phyloP scores from a whole-genome alignment of 2,329 filamentous ascomycete species.

The Botryotinia globosa region DNA sequence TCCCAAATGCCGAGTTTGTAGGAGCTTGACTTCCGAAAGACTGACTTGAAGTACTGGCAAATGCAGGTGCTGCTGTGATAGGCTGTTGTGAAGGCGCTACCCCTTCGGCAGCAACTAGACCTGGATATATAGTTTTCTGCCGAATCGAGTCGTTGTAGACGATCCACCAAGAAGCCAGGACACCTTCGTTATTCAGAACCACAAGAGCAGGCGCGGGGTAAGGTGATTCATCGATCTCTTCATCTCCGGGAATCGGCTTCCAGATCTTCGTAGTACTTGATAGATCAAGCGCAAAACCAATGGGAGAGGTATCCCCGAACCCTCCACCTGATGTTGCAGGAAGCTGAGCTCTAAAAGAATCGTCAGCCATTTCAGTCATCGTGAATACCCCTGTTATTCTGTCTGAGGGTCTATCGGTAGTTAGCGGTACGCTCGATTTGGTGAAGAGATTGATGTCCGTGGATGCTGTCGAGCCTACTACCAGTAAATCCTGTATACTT shows the following conservation, averaged over 20 bases:
- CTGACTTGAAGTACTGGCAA: constrained; percentile 31
- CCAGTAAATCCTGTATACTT: constrained; percentile 73
- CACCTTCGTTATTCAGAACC: constrained; percentile 83
- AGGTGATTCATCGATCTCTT: constrained; percentile 69
- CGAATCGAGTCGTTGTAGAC: constrained; percentile 85
- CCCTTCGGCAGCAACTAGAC: constrained; percentile 51
- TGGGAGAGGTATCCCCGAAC: constrained; percentile 68
- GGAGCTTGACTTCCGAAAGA: constrained; percentile 18
- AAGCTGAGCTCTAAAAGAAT: constrained; percentile 71
- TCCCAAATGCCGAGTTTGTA: constrained; percentile 39
- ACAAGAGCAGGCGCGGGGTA: constrained; percentile 80
- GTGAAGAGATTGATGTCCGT: constrained; percentile 77
- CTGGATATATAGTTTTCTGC: constrained; percentile 68
- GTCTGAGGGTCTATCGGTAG: constrained; percentile 56
- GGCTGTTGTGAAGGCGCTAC: constrained; percentile 31
- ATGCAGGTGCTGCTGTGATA: constrained; percentile 28
- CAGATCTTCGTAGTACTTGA: constrained; percentile 75
- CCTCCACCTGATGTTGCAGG: constrained; percentile 61
- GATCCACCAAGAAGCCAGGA: constrained; percentile 86
- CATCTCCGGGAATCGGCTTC: constrained; percentile 73
- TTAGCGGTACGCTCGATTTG: constrained; percentile 66
- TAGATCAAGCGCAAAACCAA: constrained; percentile 81
- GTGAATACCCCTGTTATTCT: constrained; percentile 67
- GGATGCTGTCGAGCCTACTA: constrained; percentile 77
- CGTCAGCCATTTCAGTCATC: constrained; percentile 67